phyloP scores from a whole-genome alignment of 257 asterid genomes.

The Nicotiana attenuata region DNA sequence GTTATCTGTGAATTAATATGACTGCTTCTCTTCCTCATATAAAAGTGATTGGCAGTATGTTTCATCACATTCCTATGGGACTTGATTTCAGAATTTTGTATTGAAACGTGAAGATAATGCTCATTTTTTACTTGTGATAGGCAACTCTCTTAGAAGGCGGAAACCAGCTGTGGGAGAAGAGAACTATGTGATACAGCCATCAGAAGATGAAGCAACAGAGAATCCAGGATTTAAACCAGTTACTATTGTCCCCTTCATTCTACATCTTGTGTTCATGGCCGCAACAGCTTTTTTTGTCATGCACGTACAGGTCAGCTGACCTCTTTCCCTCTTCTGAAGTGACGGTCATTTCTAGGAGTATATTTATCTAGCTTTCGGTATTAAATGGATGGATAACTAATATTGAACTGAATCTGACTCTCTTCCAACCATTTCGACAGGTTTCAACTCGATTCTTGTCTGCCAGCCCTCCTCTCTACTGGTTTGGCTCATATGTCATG shows the following conservation, averaged over 20 bases:
- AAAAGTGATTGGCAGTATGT: not conserved
- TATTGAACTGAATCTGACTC: not conserved
- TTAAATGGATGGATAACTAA: not conserved
- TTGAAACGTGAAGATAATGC: not conserved
- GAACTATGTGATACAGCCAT: constrained; percentile 18
- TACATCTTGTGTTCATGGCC: constrained; percentile 78
- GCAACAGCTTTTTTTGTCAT: constrained; percentile 76
- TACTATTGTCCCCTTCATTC: constrained; percentile 60
- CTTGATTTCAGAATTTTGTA: not conserved
- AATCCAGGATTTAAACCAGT: constrained; percentile 35
- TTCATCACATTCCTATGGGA: not conserved
- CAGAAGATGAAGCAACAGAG: constrained; percentile 25
- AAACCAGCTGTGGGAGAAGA: constrained; percentile 33
- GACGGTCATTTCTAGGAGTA: not conserved
- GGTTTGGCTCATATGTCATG: constrained; percentile 71
- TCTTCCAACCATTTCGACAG: constrained; percentile 27
- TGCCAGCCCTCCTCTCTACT: constrained; percentile 74
- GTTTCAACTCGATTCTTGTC: constrained; percentile 92
- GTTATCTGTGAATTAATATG: not conserved
- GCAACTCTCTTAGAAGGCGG: constrained; percentile 35
- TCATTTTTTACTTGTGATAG: not conserved
- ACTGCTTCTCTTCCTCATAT: not conserved
- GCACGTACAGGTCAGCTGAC: constrained; percentile 79
- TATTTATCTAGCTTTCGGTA: not conserved
- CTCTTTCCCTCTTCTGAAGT: not conserved